phyloP scores from a whole-genome alignment of 1,139 yeast genomes.

The Candida tunisiensis region DNA sequence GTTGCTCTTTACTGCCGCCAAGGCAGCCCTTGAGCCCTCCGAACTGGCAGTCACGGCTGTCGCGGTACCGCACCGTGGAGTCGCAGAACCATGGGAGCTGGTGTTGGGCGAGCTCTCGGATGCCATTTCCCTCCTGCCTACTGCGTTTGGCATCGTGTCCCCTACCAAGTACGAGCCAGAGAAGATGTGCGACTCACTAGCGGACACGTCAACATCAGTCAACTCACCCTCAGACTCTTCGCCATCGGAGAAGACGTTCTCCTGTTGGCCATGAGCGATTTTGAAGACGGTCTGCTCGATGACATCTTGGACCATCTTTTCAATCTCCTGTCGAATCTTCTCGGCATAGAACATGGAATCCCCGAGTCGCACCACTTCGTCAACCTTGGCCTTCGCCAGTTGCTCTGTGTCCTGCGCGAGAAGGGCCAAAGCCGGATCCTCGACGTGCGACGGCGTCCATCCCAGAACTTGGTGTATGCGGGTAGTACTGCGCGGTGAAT shows the following conservation, averaged over 20 bases:
- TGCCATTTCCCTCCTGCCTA: too few relatives aligned
- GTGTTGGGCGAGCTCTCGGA: too few relatives aligned
- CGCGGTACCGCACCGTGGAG: too few relatives aligned
- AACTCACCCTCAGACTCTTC: not conserved
- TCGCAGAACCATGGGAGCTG: too few relatives aligned
- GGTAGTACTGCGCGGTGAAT: constrained; percentile 54
- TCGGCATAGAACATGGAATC: constrained; percentile 69
- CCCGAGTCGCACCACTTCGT: constrained; percentile 56
- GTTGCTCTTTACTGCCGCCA: too few relatives aligned
- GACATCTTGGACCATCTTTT: constrained; percentile 45
- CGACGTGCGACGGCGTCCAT: constrained; percentile 33
- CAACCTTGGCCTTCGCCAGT: constrained; percentile 50
- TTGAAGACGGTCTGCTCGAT: constrained; percentile 22
- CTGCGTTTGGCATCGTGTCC: too few relatives aligned
- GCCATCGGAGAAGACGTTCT: too few relatives aligned
- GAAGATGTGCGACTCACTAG: not conserved
- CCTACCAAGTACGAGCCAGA: too few relatives aligned
- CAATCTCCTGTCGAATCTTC: constrained; percentile 69
- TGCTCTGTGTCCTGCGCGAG: constrained; percentile 53
- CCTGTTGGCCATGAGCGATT: not conserved
- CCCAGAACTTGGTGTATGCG: constrained; percentile 40
- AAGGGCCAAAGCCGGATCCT: constrained; percentile 46
- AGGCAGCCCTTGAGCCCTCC: too few relatives aligned
- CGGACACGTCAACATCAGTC: not conserved
- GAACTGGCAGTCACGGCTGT: too few relatives aligned